These are phyloP conservation scores for Pogostemon cablin DNA, from an alignment of 257 asterid species.

Conservation along the genomic window DNA sequence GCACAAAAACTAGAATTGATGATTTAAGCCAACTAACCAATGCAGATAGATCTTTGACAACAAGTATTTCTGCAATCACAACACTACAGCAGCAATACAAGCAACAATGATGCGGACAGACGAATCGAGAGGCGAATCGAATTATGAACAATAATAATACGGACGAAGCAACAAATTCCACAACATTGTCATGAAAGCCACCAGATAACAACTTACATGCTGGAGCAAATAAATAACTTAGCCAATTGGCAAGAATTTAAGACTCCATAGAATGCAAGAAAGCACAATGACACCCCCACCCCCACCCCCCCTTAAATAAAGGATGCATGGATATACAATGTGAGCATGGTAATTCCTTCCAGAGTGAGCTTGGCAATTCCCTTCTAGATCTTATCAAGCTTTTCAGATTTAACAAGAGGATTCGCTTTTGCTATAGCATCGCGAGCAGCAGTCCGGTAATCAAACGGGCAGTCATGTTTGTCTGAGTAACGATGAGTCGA, in stretches of 20 bases:
- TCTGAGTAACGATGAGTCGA: constrained; percentile 57
- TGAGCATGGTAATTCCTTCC: constrained; percentile 24
- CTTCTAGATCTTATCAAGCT: constrained; percentile 57
- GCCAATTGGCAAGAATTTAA: constrained; percentile 36
- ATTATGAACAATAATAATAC: neutral
- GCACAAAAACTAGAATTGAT: too few species aligned
- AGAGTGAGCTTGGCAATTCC: neutral
- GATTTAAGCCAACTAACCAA: too few species aligned
- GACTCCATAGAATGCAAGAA: constrained; percentile 34
- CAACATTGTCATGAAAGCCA: constrained; percentile 37
- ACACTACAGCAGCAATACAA: too few species aligned
- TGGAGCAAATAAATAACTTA: constrained; percentile 38
- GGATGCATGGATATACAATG: constrained; percentile 14
- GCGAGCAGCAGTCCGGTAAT: constrained; percentile 51
- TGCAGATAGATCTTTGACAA: too few species aligned
- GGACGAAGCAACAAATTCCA: constrained; percentile 31
- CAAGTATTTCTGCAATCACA: too few species aligned
- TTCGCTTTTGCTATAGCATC: constrained; percentile 64
- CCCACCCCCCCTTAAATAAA: neutral
- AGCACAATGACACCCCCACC: constrained; percentile 20
- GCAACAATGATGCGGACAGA: too few species aligned
- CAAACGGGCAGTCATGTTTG: constrained; percentile 57
- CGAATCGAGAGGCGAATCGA: too few species aligned
- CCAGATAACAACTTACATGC: constrained; percentile 47
- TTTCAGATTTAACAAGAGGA: constrained; percentile 59